Evolutionary conservation across 2,329 filamentous ascomycete species (phyloP).

Genomic region (Nectriaceae sp.): DNA sequence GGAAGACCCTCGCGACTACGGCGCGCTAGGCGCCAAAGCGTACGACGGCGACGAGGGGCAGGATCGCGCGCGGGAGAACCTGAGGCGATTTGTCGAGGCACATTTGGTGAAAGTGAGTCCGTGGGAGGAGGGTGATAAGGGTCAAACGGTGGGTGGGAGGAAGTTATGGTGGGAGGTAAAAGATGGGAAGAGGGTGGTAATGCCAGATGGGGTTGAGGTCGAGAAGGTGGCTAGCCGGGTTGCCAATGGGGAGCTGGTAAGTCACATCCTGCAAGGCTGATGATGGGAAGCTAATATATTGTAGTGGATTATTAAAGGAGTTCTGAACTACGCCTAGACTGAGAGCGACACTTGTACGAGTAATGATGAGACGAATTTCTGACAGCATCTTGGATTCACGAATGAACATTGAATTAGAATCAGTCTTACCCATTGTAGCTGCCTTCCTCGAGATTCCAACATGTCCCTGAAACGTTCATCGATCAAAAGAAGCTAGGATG

Average conservation of each 20-base stretch:
- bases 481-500: too few relatives aligned
- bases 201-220: slow-evolving; percentile 80
- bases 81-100: slow-evolving; percentile 80
- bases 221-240: slow-evolving; percentile 73
- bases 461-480: too few relatives aligned
- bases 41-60: slow-evolving; percentile 77
- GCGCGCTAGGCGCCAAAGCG: slow-evolving; percentile 63
- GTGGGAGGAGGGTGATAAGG: slow-evolving; percentile 69
- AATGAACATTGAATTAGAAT: neutral
- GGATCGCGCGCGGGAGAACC: slow-evolving; percentile 74
- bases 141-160: slow-evolving; percentile 61
- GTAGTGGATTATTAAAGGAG: slow-evolving; percentile 66
- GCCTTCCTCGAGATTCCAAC: too few relatives aligned
- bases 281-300: neutral
- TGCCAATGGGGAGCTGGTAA: slow-evolving; percentile 79
- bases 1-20: slow-evolving; percentile 77
- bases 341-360: neutral
- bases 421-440: too few relatives aligned
- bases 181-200: slow-evolving; percentile 68
- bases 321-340: slow-evolving; percentile 45
- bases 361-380: slow-evolving; percentile 12
- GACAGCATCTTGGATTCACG: neutral
- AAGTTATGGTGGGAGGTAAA: slow-evolving; percentile 82
- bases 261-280: slow-evolving; percentile 22
- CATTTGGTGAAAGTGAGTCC: slow-evolving; percentile 77